Conservation (phyloP, 805 yeast species). For the Nakazawaea ernobii region DNA sequence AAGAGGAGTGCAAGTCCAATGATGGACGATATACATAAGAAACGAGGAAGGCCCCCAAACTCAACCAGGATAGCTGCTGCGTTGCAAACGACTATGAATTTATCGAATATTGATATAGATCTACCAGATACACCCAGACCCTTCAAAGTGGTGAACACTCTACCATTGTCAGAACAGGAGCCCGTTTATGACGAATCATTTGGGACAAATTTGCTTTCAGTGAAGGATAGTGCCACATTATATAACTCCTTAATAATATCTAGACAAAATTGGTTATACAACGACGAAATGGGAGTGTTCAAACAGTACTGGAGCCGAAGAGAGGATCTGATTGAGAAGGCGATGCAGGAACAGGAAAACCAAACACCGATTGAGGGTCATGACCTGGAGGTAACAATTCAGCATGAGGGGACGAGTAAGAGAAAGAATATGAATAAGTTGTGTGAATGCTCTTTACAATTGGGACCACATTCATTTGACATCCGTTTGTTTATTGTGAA, state of each 20-base stretch:
- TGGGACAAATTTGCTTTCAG: conserved; percentile 59
- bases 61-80: conserved; percentile 1
- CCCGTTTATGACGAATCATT: conserved; percentile 53
- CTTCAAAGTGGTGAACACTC: conserved; percentile 55
- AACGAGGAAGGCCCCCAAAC: conserved; percentile 4
- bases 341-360: not conserved
- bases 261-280: conserved; percentile 58
- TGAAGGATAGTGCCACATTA: conserved; percentile 67
- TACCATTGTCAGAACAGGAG: conserved; percentile 59
- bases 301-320: conserved; percentile 63
- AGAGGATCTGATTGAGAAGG: conserved; percentile 33
- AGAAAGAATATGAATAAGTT: conserved; percentile 86
- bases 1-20: conserved; percentile 6
- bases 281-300: conserved; percentile 41
- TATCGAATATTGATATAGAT: conserved; percentile 4
- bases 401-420: conserved; percentile 23
- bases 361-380: conserved; percentile 15
- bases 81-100: conserved; percentile 3
- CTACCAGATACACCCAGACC: conserved; percentile 39
- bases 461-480: conserved; percentile 84
- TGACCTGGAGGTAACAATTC: conserved; percentile 28
- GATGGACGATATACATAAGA: not conserved
- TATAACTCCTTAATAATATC: conserved; percentile 71
- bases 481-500: conserved; percentile 76
- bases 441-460: conserved; percentile 63